phyloP scores from a whole-genome alignment of 2,329 filamentous ascomycete genomes.

The Aspergillus niger region DNA sequence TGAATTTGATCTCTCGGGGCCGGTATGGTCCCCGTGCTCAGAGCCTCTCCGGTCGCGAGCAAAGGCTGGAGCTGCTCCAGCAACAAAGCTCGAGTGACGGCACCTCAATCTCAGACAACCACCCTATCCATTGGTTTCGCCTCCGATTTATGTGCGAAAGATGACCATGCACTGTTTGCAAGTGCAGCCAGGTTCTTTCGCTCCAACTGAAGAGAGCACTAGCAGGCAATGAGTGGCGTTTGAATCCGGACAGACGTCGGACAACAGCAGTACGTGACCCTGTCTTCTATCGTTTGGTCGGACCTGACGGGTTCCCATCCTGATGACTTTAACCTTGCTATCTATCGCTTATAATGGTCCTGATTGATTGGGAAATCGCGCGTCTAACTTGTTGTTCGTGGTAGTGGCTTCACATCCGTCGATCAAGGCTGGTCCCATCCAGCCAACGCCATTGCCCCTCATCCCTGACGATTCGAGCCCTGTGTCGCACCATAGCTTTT shows the following conservation, averaged over 20 bases:
- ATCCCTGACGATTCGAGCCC: conserved; percentile 42
- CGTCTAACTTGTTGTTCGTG: conserved; percentile 15
- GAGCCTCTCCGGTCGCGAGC: conserved; percentile 15
- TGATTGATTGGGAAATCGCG: neutral
- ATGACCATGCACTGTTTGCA: conserved; percentile 26
- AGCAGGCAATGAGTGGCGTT: conserved; percentile 20
- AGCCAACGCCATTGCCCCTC: conserved; percentile 43
- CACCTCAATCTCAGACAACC: conserved; percentile 7
- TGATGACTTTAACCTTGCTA: neutral
- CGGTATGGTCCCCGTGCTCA: conserved; percentile 10
- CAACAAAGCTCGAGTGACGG: conserved; percentile 8
- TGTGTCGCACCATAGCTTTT: conserved; percentile 40
- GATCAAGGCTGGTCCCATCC: conserved; percentile 41
- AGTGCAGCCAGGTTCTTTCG: conserved; percentile 15
- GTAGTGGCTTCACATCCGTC: conserved; percentile 42
- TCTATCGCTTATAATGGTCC: neutral
- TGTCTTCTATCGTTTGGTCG: neutral
- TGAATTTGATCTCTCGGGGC: neutral
- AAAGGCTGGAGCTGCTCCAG: conserved; percentile 6
- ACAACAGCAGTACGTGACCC: conserved; percentile 24
- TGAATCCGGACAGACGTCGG: conserved; percentile 16
- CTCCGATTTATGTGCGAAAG: conserved; percentile 14
- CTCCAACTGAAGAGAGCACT: conserved; percentile 20
- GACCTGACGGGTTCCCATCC: conserved; percentile 12
- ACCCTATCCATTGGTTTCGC: conserved; percentile 7